phyloP scores from a whole-genome alignment of 2,329 filamentous ascomycete species.

The Cladosporium sp. region DNA sequence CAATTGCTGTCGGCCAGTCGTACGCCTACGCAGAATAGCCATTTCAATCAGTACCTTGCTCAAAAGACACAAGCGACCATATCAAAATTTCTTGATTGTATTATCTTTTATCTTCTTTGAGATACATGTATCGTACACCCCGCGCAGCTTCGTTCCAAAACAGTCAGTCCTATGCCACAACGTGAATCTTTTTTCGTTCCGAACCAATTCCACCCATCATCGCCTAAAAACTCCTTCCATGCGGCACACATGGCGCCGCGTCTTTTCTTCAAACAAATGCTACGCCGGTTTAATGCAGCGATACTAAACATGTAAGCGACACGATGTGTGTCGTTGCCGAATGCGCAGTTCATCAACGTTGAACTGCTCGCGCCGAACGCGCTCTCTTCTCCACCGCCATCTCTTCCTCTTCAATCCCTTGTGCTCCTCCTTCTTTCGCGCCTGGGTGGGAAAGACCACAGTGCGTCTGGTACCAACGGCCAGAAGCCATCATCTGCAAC shows the following conservation, averaged over 20 bases:
- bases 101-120: background rate
- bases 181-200: constrained; percentile 1
- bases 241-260: background rate
- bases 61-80: background rate
- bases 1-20: background rate
- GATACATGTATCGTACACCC: constrained; percentile 13
- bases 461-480: background rate
- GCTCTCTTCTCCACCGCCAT: background rate
- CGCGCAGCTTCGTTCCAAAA: background rate
- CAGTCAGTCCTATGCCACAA: constrained; percentile 1
- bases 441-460: background rate
- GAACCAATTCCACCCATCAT: background rate
- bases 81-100: constrained; percentile 2
- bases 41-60: background rate
- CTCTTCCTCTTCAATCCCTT: background rate
- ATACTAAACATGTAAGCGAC: background rate
- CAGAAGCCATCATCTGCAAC: background rate
- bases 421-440: background rate
- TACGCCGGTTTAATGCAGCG: constrained; percentile 6
- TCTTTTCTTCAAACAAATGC: constrained; percentile 5
- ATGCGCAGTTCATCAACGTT: background rate
- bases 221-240: background rate
- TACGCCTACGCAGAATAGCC: background rate
- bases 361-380: background rate
- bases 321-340: background rate